Evolutionary conservation across 192 early-diverging fungal genomes (phyloP), one percentile per base, ranked within the genome.

Genomic region (Coemansia umbellata): DNA sequence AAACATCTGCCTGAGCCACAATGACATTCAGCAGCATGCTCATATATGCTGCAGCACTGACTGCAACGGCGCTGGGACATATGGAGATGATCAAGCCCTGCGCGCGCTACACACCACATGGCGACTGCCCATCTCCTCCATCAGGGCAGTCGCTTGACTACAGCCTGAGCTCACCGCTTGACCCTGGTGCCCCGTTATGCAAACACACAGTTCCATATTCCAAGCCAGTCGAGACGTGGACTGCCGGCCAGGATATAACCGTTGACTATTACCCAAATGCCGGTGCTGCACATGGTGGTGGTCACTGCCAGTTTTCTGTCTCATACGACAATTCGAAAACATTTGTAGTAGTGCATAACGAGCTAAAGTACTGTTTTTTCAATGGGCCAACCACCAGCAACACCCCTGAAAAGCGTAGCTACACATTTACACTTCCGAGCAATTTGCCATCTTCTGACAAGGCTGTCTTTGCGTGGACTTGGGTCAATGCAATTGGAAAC

Each of bases 401-500:
- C 40, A 54, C 55, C 0, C 57, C 55, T 6, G 22, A 30, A 3
- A 37, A 62, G 2, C 49, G 21, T 7, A 47, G 41, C 39, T 79
- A 72, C 60, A 70, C 79, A 17, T 76, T 88, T 19, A 59, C 63
- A 23, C 61, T 87, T 31, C 85, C 85, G 13, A 48, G 31, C 11
- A 47, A 68, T 5, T 45, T 81, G 40, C 85, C 85, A 2, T 60
- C 45, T 27, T 56, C 57, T 9, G 73, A 80, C 50, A 82, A 79
- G 32, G 81, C 58, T 11, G 63, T 77, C 26, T 80, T 86, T 45
- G 65, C 72, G 21, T 85, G 80, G 83, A 60, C 82, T n/a, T 86
- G 83, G 82, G 75, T 83, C 63, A 85, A 85, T 39, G 78, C 79
- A 10, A 32, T 63, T 19, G 84, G 81, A 14, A 81, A 85, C 47